Percentiles rank a stretch among this genome's conserved stretches.
phyloP scores from a whole-genome alignment of 2,329 filamentous ascomycete species.

The Claviceps monticola region DNA sequence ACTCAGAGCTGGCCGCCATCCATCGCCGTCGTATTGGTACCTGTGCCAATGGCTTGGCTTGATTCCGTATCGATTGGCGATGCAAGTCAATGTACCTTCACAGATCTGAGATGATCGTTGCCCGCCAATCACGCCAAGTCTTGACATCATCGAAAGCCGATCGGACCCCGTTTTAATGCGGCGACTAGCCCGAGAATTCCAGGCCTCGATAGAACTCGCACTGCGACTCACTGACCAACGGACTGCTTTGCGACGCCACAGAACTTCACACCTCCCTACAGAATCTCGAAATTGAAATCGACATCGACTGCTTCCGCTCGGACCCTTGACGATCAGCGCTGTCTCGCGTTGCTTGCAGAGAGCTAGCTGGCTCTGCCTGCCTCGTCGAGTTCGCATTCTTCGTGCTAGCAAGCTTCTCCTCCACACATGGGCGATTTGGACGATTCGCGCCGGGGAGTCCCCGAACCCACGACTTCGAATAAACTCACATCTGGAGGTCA shows the following conservation, averaged over 20 bases:
- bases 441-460: neutral
- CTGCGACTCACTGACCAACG: neutral
- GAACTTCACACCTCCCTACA: neutral
- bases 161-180: neutral
- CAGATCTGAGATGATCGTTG: neutral
- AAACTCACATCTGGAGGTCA: constrained; percentile 10
- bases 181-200: constrained; percentile 2
- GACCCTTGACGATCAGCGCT: neutral
- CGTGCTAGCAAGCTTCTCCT: neutral
- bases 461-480: constrained; percentile 2
- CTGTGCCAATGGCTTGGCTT: too few species aligned
- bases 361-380: constrained; percentile 2
- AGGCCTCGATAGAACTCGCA: neutral
- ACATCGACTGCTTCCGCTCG: too few species aligned
- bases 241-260: neutral
- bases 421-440: neutral
- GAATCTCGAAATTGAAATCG: too few species aligned
- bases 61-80: too few species aligned
- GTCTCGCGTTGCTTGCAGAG: constrained; percentile 2
- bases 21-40: too few species aligned
- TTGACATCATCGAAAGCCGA: constrained; percentile 6
- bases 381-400: neutral
- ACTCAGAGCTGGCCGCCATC: too few species aligned
- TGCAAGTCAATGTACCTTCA: neutral
- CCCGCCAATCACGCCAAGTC: constrained; percentile 2